These are phyloP conservation scores for Kodamaea plutei DNA, from an alignment of 1,139 yeast species.

Conservation along the genomic window DNA sequence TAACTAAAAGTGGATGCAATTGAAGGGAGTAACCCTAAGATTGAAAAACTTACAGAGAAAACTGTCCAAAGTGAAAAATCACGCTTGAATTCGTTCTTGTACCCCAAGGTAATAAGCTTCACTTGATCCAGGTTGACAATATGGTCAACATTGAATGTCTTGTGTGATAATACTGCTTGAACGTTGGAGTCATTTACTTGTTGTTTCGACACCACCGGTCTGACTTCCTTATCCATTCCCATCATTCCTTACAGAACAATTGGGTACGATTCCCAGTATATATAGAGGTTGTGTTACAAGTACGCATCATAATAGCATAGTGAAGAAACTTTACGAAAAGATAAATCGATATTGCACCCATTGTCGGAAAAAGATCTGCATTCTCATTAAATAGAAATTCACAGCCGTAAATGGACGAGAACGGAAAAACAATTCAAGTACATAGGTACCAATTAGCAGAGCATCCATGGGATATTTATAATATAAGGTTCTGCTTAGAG, in stretches of 20 bases:
- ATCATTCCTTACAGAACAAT: neutral
- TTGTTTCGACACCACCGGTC: slow-evolving; percentile 33
- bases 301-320: neutral
- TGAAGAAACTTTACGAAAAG: neutral
- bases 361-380: too few relatives aligned
- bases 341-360: too few relatives aligned
- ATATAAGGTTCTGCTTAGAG: too few relatives aligned
- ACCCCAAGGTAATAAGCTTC: slow-evolving; percentile 60
- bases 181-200: slow-evolving; percentile 38
- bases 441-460: too few relatives aligned
- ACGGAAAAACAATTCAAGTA: too few relatives aligned
- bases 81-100: slow-evolving; percentile 69
- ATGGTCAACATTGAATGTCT: slow-evolving; percentile 43
- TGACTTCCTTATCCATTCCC: slow-evolving; percentile 10
- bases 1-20: slow-evolving; percentile 56
- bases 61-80: slow-evolving; percentile 61
- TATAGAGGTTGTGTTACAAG: neutral
- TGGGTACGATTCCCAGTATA: neutral
- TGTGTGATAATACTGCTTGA: slow-evolving; percentile 37
- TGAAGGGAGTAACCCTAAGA: slow-evolving; percentile 68
- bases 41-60: slow-evolving; percentile 70
- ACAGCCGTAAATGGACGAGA: too few relatives aligned
- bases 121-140: slow-evolving; percentile 51
- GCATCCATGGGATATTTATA: too few relatives aligned
- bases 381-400: too few relatives aligned